Base-by-base conservation (phyloP, 2,329 filamentous ascomycete genomes). In the Exophiala sp. region DNA sequence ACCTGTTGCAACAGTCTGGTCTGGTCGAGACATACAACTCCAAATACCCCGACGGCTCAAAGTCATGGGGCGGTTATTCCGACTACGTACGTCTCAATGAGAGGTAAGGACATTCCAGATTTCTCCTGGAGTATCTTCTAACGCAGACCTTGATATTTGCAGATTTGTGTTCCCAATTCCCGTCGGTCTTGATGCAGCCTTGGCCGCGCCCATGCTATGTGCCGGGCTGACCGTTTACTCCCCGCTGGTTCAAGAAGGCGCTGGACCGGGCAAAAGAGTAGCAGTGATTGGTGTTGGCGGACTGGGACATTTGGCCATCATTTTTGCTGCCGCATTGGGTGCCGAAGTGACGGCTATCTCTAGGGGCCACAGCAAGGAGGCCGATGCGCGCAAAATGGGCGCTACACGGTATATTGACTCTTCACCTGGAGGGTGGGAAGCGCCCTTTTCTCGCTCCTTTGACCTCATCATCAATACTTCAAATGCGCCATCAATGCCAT, bases 181-280 rank as follows among this genome's bases (percentile, higher is more conserved):
- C 8, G 22, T 38, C 2, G 30, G 4, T 2, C 4, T 53, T 14
- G 2, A 21, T 1, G 72, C 68, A 19, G 72, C 69, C 3, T 70
- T 74, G 46, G 78, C 76, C 1, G 78, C 85, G 1, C 86, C 86
- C 1, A 80, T 91, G 70, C 73, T 91, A 3, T 91, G 87, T 63
- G 87, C 81, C 1, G 87, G 88, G 1, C 75, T 91, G 45, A 93
- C 87, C 0, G 77, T 83, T 0, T 93, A 79, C 63, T 77, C 78
- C 3, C 86, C 87, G 0, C 68, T 93, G 13, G 76, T 76, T 43
- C 76, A 82, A 22, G 81, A 85, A 29, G 80, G 79, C 1, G 76
- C 80, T 27, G 86, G 86, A 0, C 82, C 83, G 0, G 86, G 85
- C 3, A 86, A 85, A 65, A 74, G 69, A 2, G 83, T 91, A 0